These are phyloP conservation scores for Lachancea mirantina DNA, from an alignment of 805 yeast genomes.

Conservation along the genomic window DNA sequence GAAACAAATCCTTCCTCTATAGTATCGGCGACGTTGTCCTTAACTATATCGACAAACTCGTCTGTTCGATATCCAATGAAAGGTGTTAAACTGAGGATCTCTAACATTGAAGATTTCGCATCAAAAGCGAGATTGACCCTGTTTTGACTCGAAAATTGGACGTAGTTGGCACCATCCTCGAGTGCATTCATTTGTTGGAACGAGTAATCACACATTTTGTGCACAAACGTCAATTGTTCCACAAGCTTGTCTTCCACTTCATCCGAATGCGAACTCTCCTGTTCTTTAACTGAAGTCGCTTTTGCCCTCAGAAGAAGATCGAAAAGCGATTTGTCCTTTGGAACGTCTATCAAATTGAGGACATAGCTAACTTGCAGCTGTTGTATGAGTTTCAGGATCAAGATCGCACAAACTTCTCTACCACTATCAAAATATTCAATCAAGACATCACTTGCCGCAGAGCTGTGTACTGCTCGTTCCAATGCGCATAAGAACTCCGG, in stretches of 20 bases:
- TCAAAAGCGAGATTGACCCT: constrained; percentile 44
- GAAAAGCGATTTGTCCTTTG: constrained; percentile 6
- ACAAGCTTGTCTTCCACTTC: constrained; percentile 33
- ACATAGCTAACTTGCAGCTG: constrained; percentile 20
- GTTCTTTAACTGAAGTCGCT: constrained; percentile 12
- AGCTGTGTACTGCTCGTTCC: constrained; percentile 11
- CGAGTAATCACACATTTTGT: constrained; percentile 15
- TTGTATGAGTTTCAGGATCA: constrained; percentile 19
- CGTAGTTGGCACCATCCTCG: constrained; percentile 51
- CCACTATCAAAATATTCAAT: constrained; percentile 26
- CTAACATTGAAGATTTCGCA: constrained; percentile 50
- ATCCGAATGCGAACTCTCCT: constrained; percentile 25
- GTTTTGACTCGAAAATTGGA: constrained; percentile 44
- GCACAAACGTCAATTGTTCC: constrained; percentile 18
- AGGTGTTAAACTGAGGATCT: constrained; percentile 42
- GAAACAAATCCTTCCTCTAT: constrained; percentile 44
- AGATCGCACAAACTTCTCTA: constrained; percentile 23
- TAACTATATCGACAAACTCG: constrained; percentile 38
- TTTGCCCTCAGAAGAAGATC: constrained; percentile 11
- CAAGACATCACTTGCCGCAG: constrained; percentile 21
- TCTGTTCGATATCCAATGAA: constrained; percentile 40
- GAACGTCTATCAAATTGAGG: constrained; percentile 9
- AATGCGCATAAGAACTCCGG: constrained; percentile 14
- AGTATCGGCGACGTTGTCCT: constrained; percentile 42
- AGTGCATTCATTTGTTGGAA: constrained; percentile 26